These are phyloP conservation scores for Kodamaea leandrae DNA, from an alignment of 805 yeast genomes.

Conservation along the genomic window DNA sequence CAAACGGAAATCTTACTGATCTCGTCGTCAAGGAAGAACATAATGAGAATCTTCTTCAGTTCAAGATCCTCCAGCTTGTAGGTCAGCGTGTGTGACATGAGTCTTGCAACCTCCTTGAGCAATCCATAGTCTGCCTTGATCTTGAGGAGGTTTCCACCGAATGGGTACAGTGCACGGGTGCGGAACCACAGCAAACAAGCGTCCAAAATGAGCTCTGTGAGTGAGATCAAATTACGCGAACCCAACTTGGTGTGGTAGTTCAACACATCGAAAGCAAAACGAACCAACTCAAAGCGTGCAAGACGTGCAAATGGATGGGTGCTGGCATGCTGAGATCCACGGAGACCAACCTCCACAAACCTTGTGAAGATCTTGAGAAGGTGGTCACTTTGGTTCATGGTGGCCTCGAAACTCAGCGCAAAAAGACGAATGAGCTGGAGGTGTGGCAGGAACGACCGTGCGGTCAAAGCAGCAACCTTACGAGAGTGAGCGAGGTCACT, in stretches of 20 bases:
- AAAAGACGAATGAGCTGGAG: slow-evolving; percentile 63
- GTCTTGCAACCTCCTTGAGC: slow-evolving; percentile 50
- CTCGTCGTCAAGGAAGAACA: slow-evolving; percentile 73
- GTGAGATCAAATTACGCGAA: slow-evolving; percentile 41
- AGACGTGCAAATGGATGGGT: slow-evolving; percentile 79
- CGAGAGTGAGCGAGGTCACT: slow-evolving; percentile 62
- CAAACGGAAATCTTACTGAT: slow-evolving; percentile 70
- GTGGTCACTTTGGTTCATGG: slow-evolving; percentile 68
- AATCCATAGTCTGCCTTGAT: slow-evolving; percentile 65
- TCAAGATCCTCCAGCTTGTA: slow-evolving; percentile 31
- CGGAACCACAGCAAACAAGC: slow-evolving; percentile 81
- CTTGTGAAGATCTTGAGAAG: slow-evolving; percentile 66
- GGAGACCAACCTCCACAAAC: slow-evolving; percentile 55
- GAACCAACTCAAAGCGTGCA: slow-evolving; percentile 69
- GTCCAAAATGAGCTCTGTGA: slow-evolving; percentile 55
- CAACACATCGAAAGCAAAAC: slow-evolving; percentile 65
- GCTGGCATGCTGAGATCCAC: slow-evolving; percentile 56
- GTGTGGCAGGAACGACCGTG: slow-evolving; percentile 62
- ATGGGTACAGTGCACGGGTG: slow-evolving; percentile 64
- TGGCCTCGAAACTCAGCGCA: slow-evolving; percentile 75
- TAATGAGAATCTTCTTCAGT: slow-evolving; percentile 51
- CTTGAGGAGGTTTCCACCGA: slow-evolving; percentile 75
- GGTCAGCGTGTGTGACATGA: slow-evolving; percentile 22
- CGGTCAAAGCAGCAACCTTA: slow-evolving; percentile 48
- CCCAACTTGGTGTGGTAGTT: slow-evolving; percentile 51